Evolutionary conservation across 495 filamentous ascomycete genomes (phyloP), one percentile per base, ranked within the genome.

Genomic region (Terfezia boudieri): DNA sequence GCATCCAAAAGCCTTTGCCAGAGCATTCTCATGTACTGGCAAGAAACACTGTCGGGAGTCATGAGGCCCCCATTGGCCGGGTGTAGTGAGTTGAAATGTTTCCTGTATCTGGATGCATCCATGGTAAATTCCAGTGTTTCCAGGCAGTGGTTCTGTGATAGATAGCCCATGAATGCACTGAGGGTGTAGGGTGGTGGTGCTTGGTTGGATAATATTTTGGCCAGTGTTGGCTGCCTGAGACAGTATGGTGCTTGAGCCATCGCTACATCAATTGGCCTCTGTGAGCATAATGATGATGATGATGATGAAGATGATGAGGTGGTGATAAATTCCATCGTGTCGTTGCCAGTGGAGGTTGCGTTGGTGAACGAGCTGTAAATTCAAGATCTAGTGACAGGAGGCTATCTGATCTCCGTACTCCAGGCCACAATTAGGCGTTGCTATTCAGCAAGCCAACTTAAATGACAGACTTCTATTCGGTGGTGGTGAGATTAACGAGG

Each of bases 71-170:
- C 68, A 20, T 70, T 64, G 9, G 64, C 69, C 12, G 72, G 64
- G 43, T 2, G 57, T 57, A 83, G 68, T 12, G 76, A 70, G 36
- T 73, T 64, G 64, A 88, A 86, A 54, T 82, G 78, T 54, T 84
- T 76, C 50, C 76, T 74, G 68, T 99, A 99, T n/a, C 86, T 80
- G 52, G 83, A 80, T 50, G 90, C 84, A 65, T 95, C 90, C 75
- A 95, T 76, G 48, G 90, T 94, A 70, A 99, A 99, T 63, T 99
- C 92, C 50, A 99, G 70, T 8, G 86, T 99, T 67, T 99, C 90
- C 48, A 96, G 69, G 63, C 90, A 99, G 68, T 96, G 92, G 59
- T 96, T 96, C 61, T 94, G 88, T 2, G 92, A 95, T 23, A 96
- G 76, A 64, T 90, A 99, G 52, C 88, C 90, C 76, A 85, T 96